Base-by-base conservation (phyloP, 441 rosid genomes). In the Gossypium schwendimanii region DNA sequence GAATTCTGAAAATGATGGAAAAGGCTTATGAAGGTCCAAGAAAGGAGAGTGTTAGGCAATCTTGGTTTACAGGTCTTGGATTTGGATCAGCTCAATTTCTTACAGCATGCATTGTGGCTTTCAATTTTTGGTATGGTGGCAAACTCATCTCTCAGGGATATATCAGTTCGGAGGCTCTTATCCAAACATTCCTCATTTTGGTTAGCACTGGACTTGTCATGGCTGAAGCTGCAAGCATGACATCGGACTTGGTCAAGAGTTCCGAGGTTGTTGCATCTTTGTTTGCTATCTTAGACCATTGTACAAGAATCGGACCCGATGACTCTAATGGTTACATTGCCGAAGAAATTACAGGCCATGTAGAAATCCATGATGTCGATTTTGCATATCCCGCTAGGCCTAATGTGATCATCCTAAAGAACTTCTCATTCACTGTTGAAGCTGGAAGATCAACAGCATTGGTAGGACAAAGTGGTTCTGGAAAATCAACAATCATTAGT, bases 51-150 rank as follows among this genome's bases (percentile, higher is more conserved):
- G 71, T 86, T 3, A 77, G 88, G 9, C 95, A 88, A 44, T 87
- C 97, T 0, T 84, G 88, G 85, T 89, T 63, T 15, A 92, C 93
- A 0, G 97, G 98, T 2, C 3, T 86, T 3, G 92, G 90, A 14
- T 87, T 89, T 0, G 95, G 90, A 2, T 78, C 83, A 33, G 81
- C 95, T 6, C 91, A 83, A 6, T 53, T 84, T 76, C 84, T 89
- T 0, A 75, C 84, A 15, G 39, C 85, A 0, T 85, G 85, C 57
- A 78, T 80, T 14, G 80, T 86, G 87, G 89, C 92, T 1, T 73
- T 93, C 0, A 87, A 87, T 53, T 91, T 93, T n/a, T 91, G 97
- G 97, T 91, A 91, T 0, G 92, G 93, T 8, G 92, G 92, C 36
- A 88, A 69, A 69, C 83, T 93, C 72, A 81, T 93, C 3, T 54